Evolutionary conservation across 768 basidiomycete genomes (phyloP), one percentile per base, ranked within the genome.

Genomic region (Galerina sulciceps): DNA sequence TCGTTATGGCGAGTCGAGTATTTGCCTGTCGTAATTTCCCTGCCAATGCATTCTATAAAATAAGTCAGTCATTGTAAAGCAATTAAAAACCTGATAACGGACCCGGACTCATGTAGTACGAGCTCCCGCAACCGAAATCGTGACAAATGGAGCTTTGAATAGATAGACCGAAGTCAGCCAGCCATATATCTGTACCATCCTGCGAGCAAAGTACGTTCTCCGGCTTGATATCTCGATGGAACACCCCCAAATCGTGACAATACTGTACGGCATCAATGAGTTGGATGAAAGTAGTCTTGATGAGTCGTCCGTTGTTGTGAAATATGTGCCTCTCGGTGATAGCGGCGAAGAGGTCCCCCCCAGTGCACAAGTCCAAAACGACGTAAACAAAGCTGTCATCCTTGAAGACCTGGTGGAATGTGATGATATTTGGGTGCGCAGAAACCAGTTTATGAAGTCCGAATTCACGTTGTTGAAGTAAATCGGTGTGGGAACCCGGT

Each of bases 161-260:
- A 0, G 85, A 82, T 41, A 93, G 76, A 14, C 93, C 93, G 79
- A 94, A 94, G 72, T 94, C 93, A 6, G 89, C 85, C 49, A 94
- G 77, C 55, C 79, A 80, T 36, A 93, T 77, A 59, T 75, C 72
- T 41, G 71, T 67, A 14, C 87, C 86, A 50, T 72, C 85, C 67
- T 71, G 73, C 59, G 70, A 81, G 67, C 84, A 86, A 37, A 94
- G 74, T 23, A 93, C 79, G 69, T 89, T 93, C 70, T 94, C 93
- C 0, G 93, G 93, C 72, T 95, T 94, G 67, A 96, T 82, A 66
- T 94, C 92, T 22, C 93, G 89, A 73, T 95, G 94, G 68, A 83
- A 93, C 60, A 95, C 85, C 10, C 86, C 84, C 41, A 79, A 77
- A 41, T 76, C 70, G 66, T 95, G 92, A 67, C 89, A 92, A 68